A percentile compares a stretch with the other conserved stretches of the same genome.
These are phyloP conservation scores for Decorospora gaudefroyi DNA, from an alignment of 2,329 filamentous ascomycete genomes.

Conservation along the genomic window DNA sequence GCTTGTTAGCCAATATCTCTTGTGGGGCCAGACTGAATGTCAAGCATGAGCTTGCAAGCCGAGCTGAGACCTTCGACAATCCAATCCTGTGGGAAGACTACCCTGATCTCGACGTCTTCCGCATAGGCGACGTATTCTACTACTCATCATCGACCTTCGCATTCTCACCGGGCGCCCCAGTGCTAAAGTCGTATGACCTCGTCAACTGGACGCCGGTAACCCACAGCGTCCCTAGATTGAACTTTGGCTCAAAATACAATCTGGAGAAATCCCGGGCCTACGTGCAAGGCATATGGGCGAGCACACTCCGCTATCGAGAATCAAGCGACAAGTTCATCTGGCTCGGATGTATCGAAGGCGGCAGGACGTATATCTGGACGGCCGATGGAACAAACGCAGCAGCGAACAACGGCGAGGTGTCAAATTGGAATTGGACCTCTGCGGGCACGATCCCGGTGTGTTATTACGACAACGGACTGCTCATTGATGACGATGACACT, in stretches of 20 bases:
- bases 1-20: constrained; percentile 1
- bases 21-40: constrained; percentile 4
- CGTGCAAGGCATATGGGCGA: constrained; percentile 61
- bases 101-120: constrained; percentile 60
- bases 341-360: constrained; percentile 60
- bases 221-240: constrained; percentile 47
- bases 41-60: constrained; percentile 2
- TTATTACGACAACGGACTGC: constrained; percentile 62
- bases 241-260: constrained; percentile 54
- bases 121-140: constrained; percentile 58
- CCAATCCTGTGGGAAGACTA: constrained; percentile 62
- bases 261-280: constrained; percentile 55
- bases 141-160: constrained; percentile 62
- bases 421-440: constrained; percentile 49
- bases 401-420: constrained; percentile 37
- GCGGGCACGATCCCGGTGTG: constrained; percentile 50
- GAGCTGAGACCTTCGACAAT: constrained; percentile 51
- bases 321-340: constrained; percentile 60
- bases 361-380: constrained; percentile 60
- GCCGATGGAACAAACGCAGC: constrained; percentile 50
- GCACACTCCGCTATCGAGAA: constrained; percentile 57
- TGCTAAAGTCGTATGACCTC: constrained; percentile 61
- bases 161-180: constrained; percentile 61
- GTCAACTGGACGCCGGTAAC: constrained; percentile 55
- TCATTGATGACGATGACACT: constrained; percentile 64